A percentile compares a stretch with the other conserved stretches of the same genome.
These are phyloP conservation scores for Dorcoceras hygrometricum DNA, from an alignment of 257 asterid genomes.

Conservation along the genomic window DNA sequence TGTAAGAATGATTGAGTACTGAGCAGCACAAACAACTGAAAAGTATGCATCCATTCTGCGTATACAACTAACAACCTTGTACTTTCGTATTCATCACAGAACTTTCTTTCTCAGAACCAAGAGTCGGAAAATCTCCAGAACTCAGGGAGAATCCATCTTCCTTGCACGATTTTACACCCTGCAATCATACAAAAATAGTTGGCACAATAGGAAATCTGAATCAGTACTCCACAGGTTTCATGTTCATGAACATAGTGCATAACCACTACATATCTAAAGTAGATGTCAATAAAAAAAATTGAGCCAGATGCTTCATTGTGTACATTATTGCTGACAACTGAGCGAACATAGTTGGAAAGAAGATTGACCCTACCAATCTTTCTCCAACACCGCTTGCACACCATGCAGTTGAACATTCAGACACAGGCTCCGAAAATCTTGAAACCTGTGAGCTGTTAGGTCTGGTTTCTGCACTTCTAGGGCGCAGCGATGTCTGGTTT, in stretches of 20 bases:
- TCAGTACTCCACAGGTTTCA: conserved; percentile 8
- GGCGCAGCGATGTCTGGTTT: conserved; percentile 72
- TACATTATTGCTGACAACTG: conserved; percentile 6
- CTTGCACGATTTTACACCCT: conserved; percentile 68
- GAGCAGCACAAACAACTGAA: conserved; percentile 11
- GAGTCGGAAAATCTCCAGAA: conserved; percentile 96
- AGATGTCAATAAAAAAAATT: conserved; percentile 6
- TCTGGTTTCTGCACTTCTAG: conserved; percentile 92
- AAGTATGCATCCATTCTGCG: conserved; percentile 12
- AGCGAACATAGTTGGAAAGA: conserved; percentile 4
- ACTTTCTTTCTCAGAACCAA: conserved; percentile 65
- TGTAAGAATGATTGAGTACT: neutral
- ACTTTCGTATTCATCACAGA: conserved; percentile 50
- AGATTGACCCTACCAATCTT: conserved; percentile 58
- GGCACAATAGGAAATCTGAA: conserved; percentile 21
- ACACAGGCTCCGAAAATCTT: conserved; percentile 77
- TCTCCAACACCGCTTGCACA: conserved; percentile 55
- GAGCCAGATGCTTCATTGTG: neutral
- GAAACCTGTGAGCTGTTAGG: conserved; percentile 90
- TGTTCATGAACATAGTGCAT: conserved; percentile 14
- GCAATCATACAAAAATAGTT: conserved; percentile 28
- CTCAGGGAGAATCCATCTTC: conserved; percentile 75
- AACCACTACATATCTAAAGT: neutral
- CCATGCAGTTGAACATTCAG: conserved; percentile 57
- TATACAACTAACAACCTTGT: conserved; percentile 43